Percentiles rank a stretch among this genome's conserved stretches.
Conservation (phyloP, 257 asterid genomes). For the Cruciata laevipes region DNA sequence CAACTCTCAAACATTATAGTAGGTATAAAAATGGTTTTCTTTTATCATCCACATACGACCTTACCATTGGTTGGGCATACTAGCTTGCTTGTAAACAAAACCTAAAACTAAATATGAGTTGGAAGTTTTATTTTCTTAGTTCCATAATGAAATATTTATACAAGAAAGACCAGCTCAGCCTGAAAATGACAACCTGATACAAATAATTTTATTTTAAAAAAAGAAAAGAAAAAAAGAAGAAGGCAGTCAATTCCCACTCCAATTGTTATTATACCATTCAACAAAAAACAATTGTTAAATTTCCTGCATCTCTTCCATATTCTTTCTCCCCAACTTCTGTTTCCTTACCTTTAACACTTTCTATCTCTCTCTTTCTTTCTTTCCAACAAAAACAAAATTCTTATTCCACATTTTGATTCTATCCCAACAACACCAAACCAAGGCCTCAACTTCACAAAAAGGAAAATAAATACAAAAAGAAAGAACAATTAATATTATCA, state of each 20-base stretch:
- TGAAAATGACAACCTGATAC: constrained; percentile 13
- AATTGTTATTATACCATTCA: not conserved
- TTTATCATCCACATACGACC: too few relatives aligned
- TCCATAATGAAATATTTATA: not conserved
- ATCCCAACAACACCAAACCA: constrained; percentile 1
- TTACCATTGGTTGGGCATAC: too few relatives aligned
- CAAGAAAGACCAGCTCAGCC: constrained; percentile 10
- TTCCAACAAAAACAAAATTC: constrained; percentile 6
- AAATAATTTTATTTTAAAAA: not conserved
- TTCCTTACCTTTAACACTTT: not conserved
- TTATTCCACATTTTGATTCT: constrained; percentile 2
- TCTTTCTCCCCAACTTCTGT: constrained; percentile 1
- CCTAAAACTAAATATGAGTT: not conserved
- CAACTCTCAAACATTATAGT: too few relatives aligned
- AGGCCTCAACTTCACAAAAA: not conserved
- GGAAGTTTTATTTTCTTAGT: not conserved
- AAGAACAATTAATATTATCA: not conserved
- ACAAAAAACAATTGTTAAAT: not conserved
- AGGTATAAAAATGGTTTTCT: too few relatives aligned
- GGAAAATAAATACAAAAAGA: not conserved
- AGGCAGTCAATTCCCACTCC: not conserved
- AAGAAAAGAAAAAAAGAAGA: not conserved
- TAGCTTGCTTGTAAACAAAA: too few relatives aligned
- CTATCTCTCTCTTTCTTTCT: not conserved
- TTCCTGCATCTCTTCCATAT: not conserved